Evolutionary conservation across 2,329 filamentous ascomycete species (phyloP), one percentile per base, ranked within the genome.

Genomic region (Alternaria triticina): DNA sequence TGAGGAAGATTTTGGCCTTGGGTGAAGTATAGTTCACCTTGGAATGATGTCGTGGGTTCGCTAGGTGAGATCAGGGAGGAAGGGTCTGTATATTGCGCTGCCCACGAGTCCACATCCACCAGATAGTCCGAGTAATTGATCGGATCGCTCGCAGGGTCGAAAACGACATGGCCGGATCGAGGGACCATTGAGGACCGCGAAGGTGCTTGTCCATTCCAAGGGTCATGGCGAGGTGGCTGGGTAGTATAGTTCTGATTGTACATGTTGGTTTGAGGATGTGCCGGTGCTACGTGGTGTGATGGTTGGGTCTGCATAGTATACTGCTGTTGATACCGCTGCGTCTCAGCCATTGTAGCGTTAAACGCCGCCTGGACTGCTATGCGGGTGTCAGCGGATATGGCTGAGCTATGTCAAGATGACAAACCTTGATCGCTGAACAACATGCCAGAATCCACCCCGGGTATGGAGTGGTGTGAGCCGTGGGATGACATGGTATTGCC

Each of bases 191-290:
- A 66, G 46, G 73, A 77, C 33, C 73, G 70, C 17, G 66, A 68
- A 46, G 74, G 76, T 10, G 68, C 69, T 65, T 77, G 69, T 36
- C 72, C 68, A 50, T 63, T 77, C 77, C 77, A 80, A 44, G 76
- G 74, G 43, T 74, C 75, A 28, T 77, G 73, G 22, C 67, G 71
- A 30, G 69, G 57, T 33, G 69, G 64, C 25, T 77, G 75, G 25
- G 54, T 65, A 4, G 72, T 70, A 44, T 74, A 78, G 17, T 65
- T 69, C 11, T 71, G 68, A n/a, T 65, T 46, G 50, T 65, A 73
- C 63, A 23, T 62, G 30, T 52, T 66, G 33, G 68, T 65, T 17
- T 70, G 74, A 8, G 66, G 59, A 51, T 73, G 73, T 49, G 60
- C 44, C 10, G 61, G 51, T 17, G 72, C 57, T 46, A 66, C 64